These are phyloP conservation scores for Monosporascus cannonballus DNA, from an alignment of 2,329 filamentous ascomycete genomes.

Conservation along the genomic window DNA sequence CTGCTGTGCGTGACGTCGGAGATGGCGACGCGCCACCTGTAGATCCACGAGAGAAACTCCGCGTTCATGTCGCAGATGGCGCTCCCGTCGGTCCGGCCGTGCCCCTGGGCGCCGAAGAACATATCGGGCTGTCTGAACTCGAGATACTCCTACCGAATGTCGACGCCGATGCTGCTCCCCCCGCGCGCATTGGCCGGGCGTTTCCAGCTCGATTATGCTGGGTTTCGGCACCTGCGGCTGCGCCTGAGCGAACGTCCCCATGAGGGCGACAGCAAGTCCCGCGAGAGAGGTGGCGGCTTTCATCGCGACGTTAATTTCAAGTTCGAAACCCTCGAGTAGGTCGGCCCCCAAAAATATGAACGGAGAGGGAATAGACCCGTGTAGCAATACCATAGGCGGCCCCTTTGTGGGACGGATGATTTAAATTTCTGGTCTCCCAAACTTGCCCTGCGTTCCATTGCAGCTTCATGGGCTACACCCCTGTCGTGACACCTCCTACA, in stretches of 20 bases:
- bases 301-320: background rate
- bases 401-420: background rate
- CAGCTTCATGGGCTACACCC: background rate
- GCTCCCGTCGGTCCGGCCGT: constrained; percentile 9
- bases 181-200: constrained; percentile 9
- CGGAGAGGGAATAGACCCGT: no score
- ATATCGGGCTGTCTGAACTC: constrained; percentile 5
- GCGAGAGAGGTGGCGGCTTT: background rate
- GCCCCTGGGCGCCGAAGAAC: constrained; percentile 6
- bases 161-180: constrained; percentile 8
- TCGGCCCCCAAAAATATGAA: background rate
- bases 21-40: constrained; percentile 12
- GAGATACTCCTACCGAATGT: constrained; percentile 7
- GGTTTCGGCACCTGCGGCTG: constrained; percentile 7
- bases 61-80: constrained; percentile 9
- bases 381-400: background rate
- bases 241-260: constrained; percentile 2
- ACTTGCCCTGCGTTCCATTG: background rate
- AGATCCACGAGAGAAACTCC: constrained; percentile 11
- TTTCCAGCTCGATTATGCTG: constrained; percentile 5
- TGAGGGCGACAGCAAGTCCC: background rate
- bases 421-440: background rate
- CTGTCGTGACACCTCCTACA: background rate
- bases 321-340: background rate
- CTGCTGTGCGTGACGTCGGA: constrained; percentile 10